Conservation (phyloP, 306 rosid species). For the Medicago lupulina region DNA sequence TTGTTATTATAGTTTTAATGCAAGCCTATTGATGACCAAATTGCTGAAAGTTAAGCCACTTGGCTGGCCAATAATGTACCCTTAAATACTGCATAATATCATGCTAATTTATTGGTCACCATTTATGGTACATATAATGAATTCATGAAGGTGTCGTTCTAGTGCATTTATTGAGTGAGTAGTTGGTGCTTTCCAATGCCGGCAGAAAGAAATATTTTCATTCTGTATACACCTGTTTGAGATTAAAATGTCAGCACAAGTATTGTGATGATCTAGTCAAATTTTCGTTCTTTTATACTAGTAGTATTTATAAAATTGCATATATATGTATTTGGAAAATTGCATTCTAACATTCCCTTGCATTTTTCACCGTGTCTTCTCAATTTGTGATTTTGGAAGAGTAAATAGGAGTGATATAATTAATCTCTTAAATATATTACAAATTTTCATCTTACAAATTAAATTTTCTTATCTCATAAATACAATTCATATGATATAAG, state of each 20-base stretch:
- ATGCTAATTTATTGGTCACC: neutral
- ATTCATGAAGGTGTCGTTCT: neutral
- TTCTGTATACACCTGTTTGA: slow-evolving; percentile 8
- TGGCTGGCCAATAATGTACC: slow-evolving; percentile 38
- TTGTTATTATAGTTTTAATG: too few species aligned
- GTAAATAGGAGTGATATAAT: neutral
- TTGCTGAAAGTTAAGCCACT: slow-evolving; percentile 35
- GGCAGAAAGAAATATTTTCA: slow-evolving; percentile 26
- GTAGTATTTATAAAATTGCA: too few species aligned
- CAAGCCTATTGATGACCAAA: too few species aligned
- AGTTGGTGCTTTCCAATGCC: slow-evolving; percentile 15
- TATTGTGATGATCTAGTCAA: neutral
- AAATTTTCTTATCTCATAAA: neutral
- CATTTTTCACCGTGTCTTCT: neutral
- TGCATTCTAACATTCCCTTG: too few species aligned
- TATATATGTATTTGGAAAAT: too few species aligned
- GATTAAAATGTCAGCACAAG: neutral
- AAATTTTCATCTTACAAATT: neutral
- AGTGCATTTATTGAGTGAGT: neutral
- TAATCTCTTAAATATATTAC: too few species aligned
- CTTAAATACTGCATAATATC: slow-evolving; percentile 1
- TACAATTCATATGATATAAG: too few species aligned
- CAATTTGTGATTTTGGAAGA: neutral
- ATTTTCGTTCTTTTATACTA: neutral
- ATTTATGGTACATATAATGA: neutral